Conservation (phyloP, 352 stramenopile genomes). For the Globisporangium nodosum region DNA sequence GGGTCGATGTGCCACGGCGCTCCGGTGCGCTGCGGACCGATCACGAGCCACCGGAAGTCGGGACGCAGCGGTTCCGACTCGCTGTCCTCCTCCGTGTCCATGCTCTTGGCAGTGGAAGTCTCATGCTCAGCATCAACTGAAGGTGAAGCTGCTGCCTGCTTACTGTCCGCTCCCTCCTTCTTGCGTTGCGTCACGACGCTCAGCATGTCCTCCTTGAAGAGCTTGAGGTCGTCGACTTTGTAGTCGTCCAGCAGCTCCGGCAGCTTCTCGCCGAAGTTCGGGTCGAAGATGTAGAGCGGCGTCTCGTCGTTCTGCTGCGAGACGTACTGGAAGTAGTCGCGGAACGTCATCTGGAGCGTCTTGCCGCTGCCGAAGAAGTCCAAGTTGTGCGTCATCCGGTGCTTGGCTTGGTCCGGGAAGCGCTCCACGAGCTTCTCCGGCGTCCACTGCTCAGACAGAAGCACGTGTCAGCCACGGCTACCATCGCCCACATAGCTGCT, state of each 20-base stretch:
- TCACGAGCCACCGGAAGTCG: constrained; percentile 83
- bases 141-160: neutral
- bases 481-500: neutral
- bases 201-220: constrained; percentile 79
- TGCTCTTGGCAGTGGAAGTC: neutral
- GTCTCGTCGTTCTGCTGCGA: constrained; percentile 74
- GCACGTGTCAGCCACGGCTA: neutral
- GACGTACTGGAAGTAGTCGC: constrained; percentile 65
- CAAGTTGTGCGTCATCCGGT: constrained; percentile 78
- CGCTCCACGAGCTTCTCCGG: constrained; percentile 48
- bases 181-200: constrained; percentile 20
- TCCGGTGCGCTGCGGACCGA: constrained; percentile 78
- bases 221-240: constrained; percentile 41
- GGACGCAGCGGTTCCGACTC: constrained; percentile 36
- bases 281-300: constrained; percentile 85
- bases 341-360: constrained; percentile 73
- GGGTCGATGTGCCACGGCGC: constrained; percentile 95
- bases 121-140: neutral
- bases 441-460: constrained; percentile 42
- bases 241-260: constrained; percentile 67
- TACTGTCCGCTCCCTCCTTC: constrained; percentile 4
- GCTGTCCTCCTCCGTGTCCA: constrained; percentile 4
- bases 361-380: constrained; percentile 49
- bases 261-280: constrained; percentile 80
- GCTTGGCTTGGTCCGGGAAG: constrained; percentile 42